Evolutionary conservation across 2,329 filamentous ascomycete genomes (phyloP).

Genomic region (Stenocarpella maydis): DNA sequence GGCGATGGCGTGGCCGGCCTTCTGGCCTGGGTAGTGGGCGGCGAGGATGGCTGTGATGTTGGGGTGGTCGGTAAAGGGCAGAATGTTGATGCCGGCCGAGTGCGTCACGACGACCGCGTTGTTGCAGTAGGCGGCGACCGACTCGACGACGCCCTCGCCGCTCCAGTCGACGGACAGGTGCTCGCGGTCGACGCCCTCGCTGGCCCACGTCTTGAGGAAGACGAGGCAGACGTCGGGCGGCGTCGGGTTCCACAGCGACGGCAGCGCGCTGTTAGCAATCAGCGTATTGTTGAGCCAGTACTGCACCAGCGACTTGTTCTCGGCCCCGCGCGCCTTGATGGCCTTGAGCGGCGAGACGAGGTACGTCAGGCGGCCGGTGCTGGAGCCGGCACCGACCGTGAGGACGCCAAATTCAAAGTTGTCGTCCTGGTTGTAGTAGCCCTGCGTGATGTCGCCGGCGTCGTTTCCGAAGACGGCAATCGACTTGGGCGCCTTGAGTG

Average conservation of each 20-base stretch:
- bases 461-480: constrained; percentile 62
- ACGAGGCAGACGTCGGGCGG: constrained; percentile 68
- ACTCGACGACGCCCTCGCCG: constrained; percentile 65
- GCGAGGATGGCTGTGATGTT: constrained; percentile 69
- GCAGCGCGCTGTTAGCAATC: too few species aligned
- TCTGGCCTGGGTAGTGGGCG: constrained; percentile 67
- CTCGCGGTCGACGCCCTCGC: constrained; percentile 64
- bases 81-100: constrained; percentile 64
- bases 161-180: constrained; percentile 65
- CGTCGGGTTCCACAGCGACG: too few species aligned
- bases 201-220: constrained; percentile 63
- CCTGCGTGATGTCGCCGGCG: constrained; percentile 59
- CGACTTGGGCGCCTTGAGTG: constrained; percentile 54
- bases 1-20: constrained; percentile 66
- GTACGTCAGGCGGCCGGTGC: constrained; percentile 64
- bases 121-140: constrained; percentile 53
- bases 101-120: constrained; percentile 65
- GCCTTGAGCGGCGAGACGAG: constrained; percentile 61
- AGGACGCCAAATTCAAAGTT: not conserved
- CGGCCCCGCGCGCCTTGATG: not conserved
- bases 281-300: too few species aligned
- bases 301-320: too few species aligned
- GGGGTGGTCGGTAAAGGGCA: constrained; percentile 62
- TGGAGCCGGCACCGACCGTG: constrained; percentile 63
- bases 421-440: not conserved